Base-by-base conservation (phyloP, 257 asterid genomes). In the Primulina huaijiensis region DNA sequence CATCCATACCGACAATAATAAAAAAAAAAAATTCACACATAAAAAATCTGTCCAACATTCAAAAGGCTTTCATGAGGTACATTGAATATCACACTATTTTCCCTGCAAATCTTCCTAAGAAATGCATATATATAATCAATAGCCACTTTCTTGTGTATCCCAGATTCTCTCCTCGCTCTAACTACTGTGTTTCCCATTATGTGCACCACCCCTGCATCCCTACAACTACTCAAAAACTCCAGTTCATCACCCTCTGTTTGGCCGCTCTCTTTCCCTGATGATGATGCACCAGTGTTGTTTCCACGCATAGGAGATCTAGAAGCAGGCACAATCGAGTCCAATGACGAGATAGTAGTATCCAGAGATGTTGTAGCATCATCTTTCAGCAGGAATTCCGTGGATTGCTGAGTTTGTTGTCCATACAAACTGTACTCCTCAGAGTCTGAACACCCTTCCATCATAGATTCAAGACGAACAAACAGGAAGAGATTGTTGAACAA, bases 371-470 rank as follows among this genome's bases (percentile, higher is more conserved):
- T 67, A 1, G 63, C 79, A n/a, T 75, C 80, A 25, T 79, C 84
- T 56, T 70, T 80, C 65, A 82, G 17, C 17, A 83, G 65, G 21
- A 52, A 59, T 11, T 80, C 84, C 56, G 70, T 76, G 6, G 96
- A 88, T 56, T 71, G 91, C 64, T 78, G 90, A 16, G 92, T 87
- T 70, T 79, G 87, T 79, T 87, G 95, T 6, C 90, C 97, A 5
- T 85, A 88, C 21, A 88, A 53, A 69, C 97, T 88, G 77, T 83
- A 84, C 60, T 87, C 95, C 10, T 93, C 97, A 0, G 97, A 93
- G 68, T 93, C 96, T 0, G 99, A 90, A 58, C 88, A 93, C 34
- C 96, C 96, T 72, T 93, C 99, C 97, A 93, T 93, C 96, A 93
- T 89, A 0, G 90, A 65, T 87, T 93, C 99, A 0, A 93, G 92